Evolutionary conservation across 1,284 basidiomycete genomes (phyloP).

Genomic region (Rhodotorula mucilaginosa): DNA sequence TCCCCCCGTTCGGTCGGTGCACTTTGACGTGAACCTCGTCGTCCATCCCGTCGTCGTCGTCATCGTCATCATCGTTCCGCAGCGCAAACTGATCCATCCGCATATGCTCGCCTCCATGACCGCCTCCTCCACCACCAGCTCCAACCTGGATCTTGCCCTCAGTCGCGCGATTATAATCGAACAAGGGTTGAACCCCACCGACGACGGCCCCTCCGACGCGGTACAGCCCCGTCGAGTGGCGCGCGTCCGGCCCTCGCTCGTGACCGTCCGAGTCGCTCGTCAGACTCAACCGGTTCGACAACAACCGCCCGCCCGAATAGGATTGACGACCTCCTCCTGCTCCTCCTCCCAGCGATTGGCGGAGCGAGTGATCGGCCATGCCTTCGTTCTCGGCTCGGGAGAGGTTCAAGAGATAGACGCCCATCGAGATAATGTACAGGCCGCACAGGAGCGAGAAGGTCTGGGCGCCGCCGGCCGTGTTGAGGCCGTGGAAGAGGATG

Average conservation of each 20-base stretch:
- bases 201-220: constrained; percentile 19
- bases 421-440: constrained; percentile 85
- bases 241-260: constrained; percentile 13
- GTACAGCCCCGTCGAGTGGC: constrained; percentile 19
- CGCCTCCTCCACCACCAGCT: not conserved
- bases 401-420: constrained; percentile 50
- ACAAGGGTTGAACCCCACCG: constrained; percentile 29
- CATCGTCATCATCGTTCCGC: constrained; percentile 13
- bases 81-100: constrained; percentile 25
- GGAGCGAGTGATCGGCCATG: not conserved
- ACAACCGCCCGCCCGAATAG: not conserved
- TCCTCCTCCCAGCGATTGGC: constrained; percentile 20
- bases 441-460: constrained; percentile 81
- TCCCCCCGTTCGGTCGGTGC: not conserved
- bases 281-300: not conserved
- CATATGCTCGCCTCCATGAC: constrained; percentile 11
- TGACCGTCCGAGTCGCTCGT: constrained; percentile 1
- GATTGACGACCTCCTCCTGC: constrained; percentile 19
- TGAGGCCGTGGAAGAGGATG: constrained; percentile 92
- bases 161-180: constrained; percentile 22
- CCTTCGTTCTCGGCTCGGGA: constrained; percentile 34
- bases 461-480: constrained; percentile 77
- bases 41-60: constrained; percentile 6
- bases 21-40: constrained; percentile 3
- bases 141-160: constrained; percentile 2